phyloP scores from a whole-genome alignment of 2,329 filamentous ascomycete species.

The Helotiales sp. region DNA sequence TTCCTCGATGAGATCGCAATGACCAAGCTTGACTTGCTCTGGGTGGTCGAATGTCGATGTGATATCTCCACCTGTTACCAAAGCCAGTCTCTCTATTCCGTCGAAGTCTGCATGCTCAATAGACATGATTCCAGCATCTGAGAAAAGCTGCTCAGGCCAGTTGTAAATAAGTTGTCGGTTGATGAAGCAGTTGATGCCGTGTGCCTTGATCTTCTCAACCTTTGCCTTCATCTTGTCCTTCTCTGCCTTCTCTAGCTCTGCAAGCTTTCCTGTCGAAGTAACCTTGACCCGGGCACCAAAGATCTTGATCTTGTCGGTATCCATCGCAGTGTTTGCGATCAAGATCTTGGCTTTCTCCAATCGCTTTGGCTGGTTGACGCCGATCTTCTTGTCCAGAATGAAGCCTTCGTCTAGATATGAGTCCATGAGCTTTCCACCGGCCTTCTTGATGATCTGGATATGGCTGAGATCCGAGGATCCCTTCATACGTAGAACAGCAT shows the following conservation, averaged over 20 bases:
- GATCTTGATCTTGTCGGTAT: constrained; percentile 99
- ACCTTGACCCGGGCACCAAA: constrained; percentile 98
- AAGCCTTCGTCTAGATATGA: constrained; percentile 98
- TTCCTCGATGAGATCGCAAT: constrained; percentile 95
- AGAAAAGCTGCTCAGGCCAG: constrained; percentile 99
- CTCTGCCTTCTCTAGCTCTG: constrained; percentile 98
- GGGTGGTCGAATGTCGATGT: constrained; percentile 98
- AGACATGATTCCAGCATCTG: constrained; percentile 95
- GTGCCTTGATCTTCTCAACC: constrained; percentile 97
- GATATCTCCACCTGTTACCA: constrained; percentile 97
- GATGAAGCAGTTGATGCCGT: constrained; percentile 99
- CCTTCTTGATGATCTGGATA: constrained; percentile 99
- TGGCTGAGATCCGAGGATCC: constrained; percentile 93
- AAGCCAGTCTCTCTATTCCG: constrained; percentile 90
- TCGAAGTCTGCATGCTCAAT: constrained; percentile 99
- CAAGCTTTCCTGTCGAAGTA: constrained; percentile 91
- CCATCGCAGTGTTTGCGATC: constrained; percentile 98
- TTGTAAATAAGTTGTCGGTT: constrained; percentile 99
- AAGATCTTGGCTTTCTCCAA: constrained; percentile 98
- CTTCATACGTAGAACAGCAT: constrained; percentile 88
- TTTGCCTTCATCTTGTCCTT: constrained; percentile 99
- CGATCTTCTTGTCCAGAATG: constrained; percentile 98
- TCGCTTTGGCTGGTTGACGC: constrained; percentile 96
- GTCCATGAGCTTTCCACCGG: constrained; percentile 94
- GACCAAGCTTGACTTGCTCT: constrained; percentile 93